Evolutionary conservation across 139 green algal genomes (phyloP).

Genomic region (Tetradesmus lagerheimii): DNA sequence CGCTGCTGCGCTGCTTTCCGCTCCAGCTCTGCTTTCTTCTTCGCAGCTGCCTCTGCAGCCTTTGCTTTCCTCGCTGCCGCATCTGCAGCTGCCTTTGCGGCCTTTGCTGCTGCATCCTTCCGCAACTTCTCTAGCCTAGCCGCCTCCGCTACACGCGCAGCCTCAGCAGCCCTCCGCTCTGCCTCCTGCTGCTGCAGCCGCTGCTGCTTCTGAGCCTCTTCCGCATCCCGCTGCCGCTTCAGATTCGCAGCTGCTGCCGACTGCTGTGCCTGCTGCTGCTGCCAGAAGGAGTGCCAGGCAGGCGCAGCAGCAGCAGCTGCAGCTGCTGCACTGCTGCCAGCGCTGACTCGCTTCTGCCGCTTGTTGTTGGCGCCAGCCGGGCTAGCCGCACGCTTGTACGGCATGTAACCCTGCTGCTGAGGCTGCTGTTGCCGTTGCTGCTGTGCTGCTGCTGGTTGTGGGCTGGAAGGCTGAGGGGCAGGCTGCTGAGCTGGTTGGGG

Average conservation of each 20-base stretch:
- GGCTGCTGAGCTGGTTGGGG: neutral
- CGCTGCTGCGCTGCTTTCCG: neutral
- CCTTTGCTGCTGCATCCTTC: neutral
- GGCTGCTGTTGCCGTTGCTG: neutral
- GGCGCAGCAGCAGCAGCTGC: neutral
- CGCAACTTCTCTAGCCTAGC: neutral
- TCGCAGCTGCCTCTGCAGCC: slow-evolving; percentile 4
- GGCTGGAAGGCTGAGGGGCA: neutral
- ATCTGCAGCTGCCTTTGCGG: neutral
- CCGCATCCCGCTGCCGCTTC: neutral
- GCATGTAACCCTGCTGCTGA: neutral
- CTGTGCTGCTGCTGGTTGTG: neutral
- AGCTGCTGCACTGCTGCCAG: neutral
- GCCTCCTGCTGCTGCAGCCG: slow-evolving; percentile 4
- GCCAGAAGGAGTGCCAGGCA: slow-evolving; percentile 5
- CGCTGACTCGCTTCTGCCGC: neutral
- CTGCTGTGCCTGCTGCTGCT: neutral
- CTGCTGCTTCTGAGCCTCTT: slow-evolving; percentile 4
- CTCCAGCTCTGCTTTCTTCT: neutral
- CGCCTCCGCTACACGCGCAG: neutral
- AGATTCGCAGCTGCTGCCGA: neutral
- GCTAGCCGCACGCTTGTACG: neutral
- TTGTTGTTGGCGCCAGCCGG: neutral
- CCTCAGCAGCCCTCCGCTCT: neutral
- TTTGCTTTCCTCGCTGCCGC: neutral